phyloP scores from a whole-genome alignment of 2,329 filamentous ascomycete genomes.

The Conoideocrella luteorostrata region DNA sequence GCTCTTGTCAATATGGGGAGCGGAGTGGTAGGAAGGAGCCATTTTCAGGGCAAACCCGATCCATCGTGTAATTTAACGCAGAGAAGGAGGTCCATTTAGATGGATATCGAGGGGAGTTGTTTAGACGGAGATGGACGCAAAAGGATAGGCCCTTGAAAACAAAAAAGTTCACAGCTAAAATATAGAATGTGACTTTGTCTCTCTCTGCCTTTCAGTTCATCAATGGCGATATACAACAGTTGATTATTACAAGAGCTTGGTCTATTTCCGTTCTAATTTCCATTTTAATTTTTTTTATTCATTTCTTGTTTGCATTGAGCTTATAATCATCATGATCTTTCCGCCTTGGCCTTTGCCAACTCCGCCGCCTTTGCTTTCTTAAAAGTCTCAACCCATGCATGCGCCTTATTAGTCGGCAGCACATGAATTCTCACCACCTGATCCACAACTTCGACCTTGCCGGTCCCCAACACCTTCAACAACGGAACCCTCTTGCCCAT shows the following conservation, averaged over 20 bases:
- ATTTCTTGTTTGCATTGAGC: not conserved
- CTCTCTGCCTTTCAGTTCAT: too few species aligned
- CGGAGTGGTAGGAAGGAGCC: not conserved
- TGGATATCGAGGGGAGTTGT: not conserved
- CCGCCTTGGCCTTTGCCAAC: constrained; percentile 20
- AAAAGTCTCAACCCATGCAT: constrained; percentile 75
- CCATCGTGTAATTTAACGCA: not conserved
- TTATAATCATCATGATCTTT: not conserved
- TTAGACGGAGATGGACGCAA: too few species aligned
- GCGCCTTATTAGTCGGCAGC: constrained; percentile 63
- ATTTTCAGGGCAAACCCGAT: not conserved
- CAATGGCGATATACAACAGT: too few species aligned
- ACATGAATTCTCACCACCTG: constrained; percentile 77
- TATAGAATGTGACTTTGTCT: too few species aligned
- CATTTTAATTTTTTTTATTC: not conserved
- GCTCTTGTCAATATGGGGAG: not conserved
- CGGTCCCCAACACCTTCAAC: constrained; percentile 65
- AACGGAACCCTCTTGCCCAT: constrained; percentile 79
- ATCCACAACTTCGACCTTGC: constrained; percentile 82
- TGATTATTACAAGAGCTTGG: too few species aligned
- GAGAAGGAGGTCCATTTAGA: not conserved
- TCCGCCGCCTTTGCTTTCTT: constrained; percentile 64
- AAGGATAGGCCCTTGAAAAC: too few species aligned
- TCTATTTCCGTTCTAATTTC: too few species aligned
- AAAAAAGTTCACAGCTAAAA: too few species aligned